Evolutionary conservation across 1,139 yeast genomes (phyloP), one percentile per base, ranked within the genome.

Genomic region (Arxiozyma slooffiae): DNA sequence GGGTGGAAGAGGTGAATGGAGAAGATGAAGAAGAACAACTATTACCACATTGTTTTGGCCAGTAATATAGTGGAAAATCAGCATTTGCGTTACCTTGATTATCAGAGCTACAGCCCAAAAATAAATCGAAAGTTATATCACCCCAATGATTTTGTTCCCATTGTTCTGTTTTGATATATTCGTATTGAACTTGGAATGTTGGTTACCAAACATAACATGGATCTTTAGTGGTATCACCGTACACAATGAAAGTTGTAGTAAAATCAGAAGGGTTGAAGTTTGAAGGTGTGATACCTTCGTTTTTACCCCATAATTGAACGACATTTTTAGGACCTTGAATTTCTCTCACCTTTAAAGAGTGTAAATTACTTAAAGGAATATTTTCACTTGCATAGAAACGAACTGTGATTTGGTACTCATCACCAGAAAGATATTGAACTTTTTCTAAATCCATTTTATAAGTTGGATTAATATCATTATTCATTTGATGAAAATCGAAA

Each of bases 161-260:
- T 16, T 50, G 38, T 18, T 44, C 36, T 22, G 55, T 48, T 38
- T 53, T 52, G n/a, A 42, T 43, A 18, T 51, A 66, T 47, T 66
- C 69, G 49, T 57, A 67, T 49, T 66, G 67, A 48, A 68, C 60
- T 51, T 63, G 66, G 50, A 62, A 60, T 20, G 56, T 51, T 22
- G 63, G 60, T 52, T 62, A 55, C 53, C 68, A 62, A 34, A 54
- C 52, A 11, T 42, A 20, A 23, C 43, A 41, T 21, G 38, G 37
- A 20, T 38, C 46, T 0, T 52, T 44, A 9, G 47, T 50, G 6
- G 47, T 41, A 8, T 54, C 45, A 44, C 60, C 63, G 20, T 56
- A 41, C 4, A 65, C 61, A 8, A 56, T 51, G 46, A 63, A 57
- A 9, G 62, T 57, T 1, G 63, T 60, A 16, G 55, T 54, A 60